Evolutionary conservation across 192 early-diverging fungal species (phyloP), one percentile per base, ranked within the genome.

Genomic region (Podila clonocystis): DNA sequence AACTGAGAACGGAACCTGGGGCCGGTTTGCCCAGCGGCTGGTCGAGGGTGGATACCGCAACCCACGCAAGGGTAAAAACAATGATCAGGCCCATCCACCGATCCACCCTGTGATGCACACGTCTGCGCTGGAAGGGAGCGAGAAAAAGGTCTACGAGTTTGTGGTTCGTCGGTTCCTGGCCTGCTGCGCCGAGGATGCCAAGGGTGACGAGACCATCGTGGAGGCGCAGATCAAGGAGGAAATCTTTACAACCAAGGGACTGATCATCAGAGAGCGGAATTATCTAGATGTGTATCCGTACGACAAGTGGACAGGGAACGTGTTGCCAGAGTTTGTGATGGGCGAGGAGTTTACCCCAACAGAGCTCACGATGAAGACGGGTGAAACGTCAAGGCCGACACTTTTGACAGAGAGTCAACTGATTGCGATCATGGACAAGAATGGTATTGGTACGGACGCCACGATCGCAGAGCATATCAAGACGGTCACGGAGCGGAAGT

Each of bases 21-120:
- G 77, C 1, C 60, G 58, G 11, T 71, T 82, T 8, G 70, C 52
- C 17, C 50, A 67, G 24, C 88, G 93, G 22, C 82, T 97, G 8
- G 73, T 89, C 0, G 70, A 88, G 58, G 94, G 92, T 11, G 89
- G 84, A 31, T 97, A 96, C 74, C 62, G 71, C 58, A 78, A 80
- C 49, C 97, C 98, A 13, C 89, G 96, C 50, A 87, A 82, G 41
- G 98, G 98, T 5, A 88, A 88, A 30, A 90, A 94, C 70, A 96
- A 98, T 75, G 98, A 99, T 76, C 91, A 97, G 72, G 97, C 98
- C 1, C 98, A 99, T 92, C 98, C 97, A 22, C 98, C 98, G 12
- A 99, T 99, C 73, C 97, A 99, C 77, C 97, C 98, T 2, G 93
- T 91, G 0, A 87, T 80, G 26, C 82, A 75, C 22, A 72, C 74